Percentiles rank a stretch among this genome's conserved stretches.
Conservation (phyloP, 2,329 filamentous ascomycete genomes). For the Diaporthe destruens region DNA sequence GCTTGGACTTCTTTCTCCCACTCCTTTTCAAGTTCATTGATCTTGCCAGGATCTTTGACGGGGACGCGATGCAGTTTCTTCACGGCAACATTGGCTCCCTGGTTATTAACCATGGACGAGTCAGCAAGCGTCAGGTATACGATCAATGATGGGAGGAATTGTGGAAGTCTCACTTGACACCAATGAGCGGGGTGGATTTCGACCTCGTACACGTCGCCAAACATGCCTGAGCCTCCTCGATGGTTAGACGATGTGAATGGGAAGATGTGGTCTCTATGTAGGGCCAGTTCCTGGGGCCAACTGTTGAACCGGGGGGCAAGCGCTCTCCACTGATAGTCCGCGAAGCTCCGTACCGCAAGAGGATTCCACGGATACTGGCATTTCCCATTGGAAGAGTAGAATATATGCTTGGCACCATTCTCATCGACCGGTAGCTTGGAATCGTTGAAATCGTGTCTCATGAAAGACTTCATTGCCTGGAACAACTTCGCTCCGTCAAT, state of each 20-base stretch:
- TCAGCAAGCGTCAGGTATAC: not conserved
- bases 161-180: not conserved
- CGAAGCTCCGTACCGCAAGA: not conserved
- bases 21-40: not conserved
- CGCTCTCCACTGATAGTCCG: not conserved
- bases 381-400: not conserved
- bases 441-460: not conserved
- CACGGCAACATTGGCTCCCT: not conserved
- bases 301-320: not conserved
- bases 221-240: not conserved
- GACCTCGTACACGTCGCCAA: conserved; percentile 12
- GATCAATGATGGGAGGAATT: accelerated
- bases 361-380: not conserved
- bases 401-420: not conserved
- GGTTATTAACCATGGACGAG: not conserved
- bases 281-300: accelerated
- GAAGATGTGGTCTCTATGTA: not conserved
- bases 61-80: not conserved
- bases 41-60: not conserved
- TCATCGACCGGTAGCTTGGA: not conserved
- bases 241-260: not conserved
- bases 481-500: not conserved
- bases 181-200: conserved; percentile 2
- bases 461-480: not conserved
- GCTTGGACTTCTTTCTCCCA: conserved; percentile 7